phyloP scores from a whole-genome alignment of 768 basidiomycete genomes.

The Boletellus emodensis region DNA sequence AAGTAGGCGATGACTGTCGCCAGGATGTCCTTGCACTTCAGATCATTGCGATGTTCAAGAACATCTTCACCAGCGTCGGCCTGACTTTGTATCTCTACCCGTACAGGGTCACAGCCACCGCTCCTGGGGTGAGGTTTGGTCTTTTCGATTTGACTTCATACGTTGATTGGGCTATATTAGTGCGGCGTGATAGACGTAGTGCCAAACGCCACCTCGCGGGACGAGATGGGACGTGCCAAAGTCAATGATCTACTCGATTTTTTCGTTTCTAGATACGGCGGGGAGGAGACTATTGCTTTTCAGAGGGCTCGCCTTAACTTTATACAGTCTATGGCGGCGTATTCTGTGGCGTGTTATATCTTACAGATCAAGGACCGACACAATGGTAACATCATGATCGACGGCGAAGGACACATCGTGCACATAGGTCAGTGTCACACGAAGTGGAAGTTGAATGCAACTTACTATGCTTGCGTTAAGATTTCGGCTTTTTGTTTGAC shows the following conservation, averaged over 20 bases:
- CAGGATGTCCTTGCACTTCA: slow-evolving; percentile 98
- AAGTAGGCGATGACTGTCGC: slow-evolving; percentile 98
- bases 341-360: slow-evolving; percentile 97
- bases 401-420: slow-evolving; percentile 94
- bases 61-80: slow-evolving; percentile 87
- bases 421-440: slow-evolving; percentile 70
- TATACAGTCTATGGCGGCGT: slow-evolving; percentile 98
- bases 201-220: slow-evolving; percentile 94
- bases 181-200: slow-evolving; percentile 99
- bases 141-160: neutral
- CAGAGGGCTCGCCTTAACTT: slow-evolving; percentile 93
- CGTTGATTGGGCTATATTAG: slow-evolving; percentile 39
- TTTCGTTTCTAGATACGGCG: slow-evolving; percentile 91
- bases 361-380: slow-evolving; percentile 98
- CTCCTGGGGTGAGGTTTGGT: slow-evolving; percentile 71
- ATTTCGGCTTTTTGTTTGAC: slow-evolving; percentile 95
- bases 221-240: slow-evolving; percentile 99
- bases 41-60: slow-evolving; percentile 99
- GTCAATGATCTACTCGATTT: slow-evolving; percentile 95
- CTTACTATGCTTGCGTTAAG: slow-evolving; percentile 37
- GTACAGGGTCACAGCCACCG: slow-evolving; percentile 95
- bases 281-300: slow-evolving; percentile 83
- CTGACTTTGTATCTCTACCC: slow-evolving; percentile 90
- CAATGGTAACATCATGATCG: slow-evolving; percentile 99
- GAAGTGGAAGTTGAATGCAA: neutral